A percentile compares a stretch with the other conserved stretches of the same genome.
Evolutionary conservation across 345 rosid species (phyloP).

Genomic region (Eucalyptus polybractea): DNA sequence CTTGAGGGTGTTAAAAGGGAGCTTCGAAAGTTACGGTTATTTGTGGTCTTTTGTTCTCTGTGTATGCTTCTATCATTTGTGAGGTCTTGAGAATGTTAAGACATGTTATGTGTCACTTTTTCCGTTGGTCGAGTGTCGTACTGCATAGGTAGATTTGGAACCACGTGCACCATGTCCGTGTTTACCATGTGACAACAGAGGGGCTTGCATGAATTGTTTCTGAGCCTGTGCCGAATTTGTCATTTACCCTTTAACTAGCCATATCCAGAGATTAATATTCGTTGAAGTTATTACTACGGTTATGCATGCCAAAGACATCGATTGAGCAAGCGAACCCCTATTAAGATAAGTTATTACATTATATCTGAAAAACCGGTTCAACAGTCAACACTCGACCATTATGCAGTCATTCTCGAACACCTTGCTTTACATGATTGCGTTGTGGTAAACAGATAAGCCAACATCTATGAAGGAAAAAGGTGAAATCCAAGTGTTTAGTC

Average conservation of each 20-base stretch:
- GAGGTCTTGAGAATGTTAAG: not conserved
- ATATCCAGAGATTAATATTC: not conserved
- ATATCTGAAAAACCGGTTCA: not conserved
- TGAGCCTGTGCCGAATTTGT: not conserved
- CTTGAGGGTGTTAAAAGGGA: conserved; percentile 90
- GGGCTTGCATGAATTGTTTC: not conserved
- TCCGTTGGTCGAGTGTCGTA: not conserved
- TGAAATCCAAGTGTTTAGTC: not conserved
- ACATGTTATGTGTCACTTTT: not conserved
- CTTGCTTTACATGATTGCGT: not conserved
- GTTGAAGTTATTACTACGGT: not conserved
- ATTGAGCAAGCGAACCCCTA: not conserved
- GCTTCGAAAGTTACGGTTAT: conserved; percentile 72
- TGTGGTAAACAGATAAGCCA: not conserved
- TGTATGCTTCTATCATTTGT: not conserved
- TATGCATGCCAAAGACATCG: not conserved
- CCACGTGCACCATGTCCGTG: not conserved
- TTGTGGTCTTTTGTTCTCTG: not conserved
- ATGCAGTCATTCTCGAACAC: not conserved
- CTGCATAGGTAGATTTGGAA: not conserved
- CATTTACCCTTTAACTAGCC: not conserved
- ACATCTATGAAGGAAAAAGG: not conserved
- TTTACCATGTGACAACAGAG: not conserved
- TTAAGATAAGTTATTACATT: not conserved
- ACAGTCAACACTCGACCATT: not conserved